These are phyloP conservation scores for Phytophthora pseudosyringae DNA, from an alignment of 352 stramenopile species.

Conservation along the genomic window DNA sequence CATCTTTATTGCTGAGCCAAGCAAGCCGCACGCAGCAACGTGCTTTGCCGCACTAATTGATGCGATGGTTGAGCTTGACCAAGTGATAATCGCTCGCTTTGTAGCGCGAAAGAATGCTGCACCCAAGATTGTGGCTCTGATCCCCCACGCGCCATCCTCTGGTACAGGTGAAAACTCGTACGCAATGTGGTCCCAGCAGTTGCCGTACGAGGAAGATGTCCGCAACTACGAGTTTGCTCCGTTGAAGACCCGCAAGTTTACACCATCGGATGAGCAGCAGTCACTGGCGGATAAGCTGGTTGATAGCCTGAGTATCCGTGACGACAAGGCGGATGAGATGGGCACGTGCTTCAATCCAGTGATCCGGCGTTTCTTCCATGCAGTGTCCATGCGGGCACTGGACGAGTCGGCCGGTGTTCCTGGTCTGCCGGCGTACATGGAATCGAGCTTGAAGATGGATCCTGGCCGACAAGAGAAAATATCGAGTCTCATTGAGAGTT, in stretches of 20 bases:
- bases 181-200: conserved; percentile 73
- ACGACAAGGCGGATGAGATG: conserved; percentile 66
- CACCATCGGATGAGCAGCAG: conserved; percentile 65
- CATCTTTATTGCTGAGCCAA: conserved; percentile 78
- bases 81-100: conserved; percentile 81
- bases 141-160: conserved; percentile 53
- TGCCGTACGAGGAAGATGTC: conserved; percentile 84
- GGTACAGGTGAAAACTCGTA: conserved; percentile 57
- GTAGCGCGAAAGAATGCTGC: conserved; percentile 78
- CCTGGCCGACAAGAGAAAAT: conserved; percentile 49
- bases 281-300: conserved; percentile 70
- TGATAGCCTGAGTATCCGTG: conserved; percentile 72
- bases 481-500: conserved; percentile 63
- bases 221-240: conserved; percentile 81
- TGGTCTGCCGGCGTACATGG: conserved; percentile 59
- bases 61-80: conserved; percentile 65
- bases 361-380: conserved; percentile 74
- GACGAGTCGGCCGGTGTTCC: conserved; percentile 56
- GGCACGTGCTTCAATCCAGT: conserved; percentile 77
- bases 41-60: conserved; percentile 69
- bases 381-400: conserved; percentile 61
- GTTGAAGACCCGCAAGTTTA: conserved; percentile 57
- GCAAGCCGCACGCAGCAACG: conserved; percentile 65
- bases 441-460: conserved; percentile 74
- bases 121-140: conserved; percentile 76